Evolutionary conservation across 1,284 basidiomycete genomes (phyloP), one percentile per base, ranked within the genome.

Genomic region (Cryptococcus sp.): DNA sequence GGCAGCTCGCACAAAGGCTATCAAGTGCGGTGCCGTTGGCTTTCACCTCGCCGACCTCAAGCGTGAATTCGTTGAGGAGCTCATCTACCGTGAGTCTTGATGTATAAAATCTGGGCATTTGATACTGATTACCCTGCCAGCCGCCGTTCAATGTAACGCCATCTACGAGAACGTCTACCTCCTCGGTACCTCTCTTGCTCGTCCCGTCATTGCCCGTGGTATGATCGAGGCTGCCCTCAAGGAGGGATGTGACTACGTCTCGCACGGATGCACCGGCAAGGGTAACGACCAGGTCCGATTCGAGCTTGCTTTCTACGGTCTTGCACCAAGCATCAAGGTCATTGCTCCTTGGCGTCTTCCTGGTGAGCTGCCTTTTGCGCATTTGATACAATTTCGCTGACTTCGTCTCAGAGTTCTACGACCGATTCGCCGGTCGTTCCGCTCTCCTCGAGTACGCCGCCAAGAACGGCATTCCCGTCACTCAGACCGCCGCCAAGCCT

Each of bases 101-200:
- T 46, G 13, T 25, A 35, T n/a, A 38, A 20, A 15, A 3, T 50
- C 44, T 50, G 10, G 27, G 23, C 35, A 4, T 22, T 20, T 42
- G 31, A 13, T 41, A 16, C 40, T 25, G 25, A 23, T 44, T 23
- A 23, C 22, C 48, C 35, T 10, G 7, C 19, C 41, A 47, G 47
- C 46, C 50, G 94, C 95, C 54, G 87, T 99, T 27, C 95, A 99
- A 82, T 92, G 92, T 65, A 99, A 99, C 81, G 92, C 91, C 80
- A 98, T 99, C 81, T 99, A 99, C 81, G 96, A 99, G 84, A 93
- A 92, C 72, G 91, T 99, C 57, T 99, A 99, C 82, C 89, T 99
- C 46, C 88, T 99, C 60, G 96, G 95, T 49, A 99, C 96, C 41
- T 98, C 95, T 31, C 88, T 99, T 56, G 95, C 95, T 57, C 91